Percentiles rank a stretch among this genome's conserved stretches.
Evolutionary conservation across 2,329 filamentous ascomycete species (phyloP).

Genomic region (Zasmidium cellare): DNA sequence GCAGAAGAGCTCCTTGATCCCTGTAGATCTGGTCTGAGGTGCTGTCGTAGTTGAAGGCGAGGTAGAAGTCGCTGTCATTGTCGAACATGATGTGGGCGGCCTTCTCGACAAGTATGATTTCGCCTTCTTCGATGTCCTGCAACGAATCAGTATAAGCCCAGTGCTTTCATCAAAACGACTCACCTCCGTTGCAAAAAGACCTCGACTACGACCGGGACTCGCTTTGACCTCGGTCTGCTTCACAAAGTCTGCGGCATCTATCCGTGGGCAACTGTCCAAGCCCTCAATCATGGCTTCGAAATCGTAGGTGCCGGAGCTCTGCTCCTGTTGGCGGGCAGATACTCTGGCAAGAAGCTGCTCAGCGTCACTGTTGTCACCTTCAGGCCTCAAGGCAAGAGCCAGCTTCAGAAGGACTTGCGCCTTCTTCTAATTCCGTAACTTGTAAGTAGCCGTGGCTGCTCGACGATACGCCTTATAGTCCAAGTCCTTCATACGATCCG

Average conservation of each 20-base stretch:
- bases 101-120: constrained; percentile 44
- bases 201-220: constrained; percentile 39
- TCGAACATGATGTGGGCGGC: constrained; percentile 20
- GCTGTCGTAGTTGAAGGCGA: constrained; percentile 46
- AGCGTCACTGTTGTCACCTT: constrained; percentile 16
- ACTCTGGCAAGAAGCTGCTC: constrained; percentile 11
- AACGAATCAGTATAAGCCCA: background rate
- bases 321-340: constrained; percentile 19
- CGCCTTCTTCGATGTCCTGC: constrained; percentile 39
- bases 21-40: constrained; percentile 21
- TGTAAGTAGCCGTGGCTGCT: constrained; percentile 27
- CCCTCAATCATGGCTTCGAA: constrained; percentile 5
- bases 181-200: constrained; percentile 42
- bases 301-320: constrained; percentile 20
- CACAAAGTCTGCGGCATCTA: constrained; percentile 24
- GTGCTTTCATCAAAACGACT: background rate
- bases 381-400: constrained; percentile 7
- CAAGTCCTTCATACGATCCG: background rate
- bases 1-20: constrained; percentile 22
- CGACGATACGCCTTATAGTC: constrained; percentile 28
- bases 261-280: background rate
- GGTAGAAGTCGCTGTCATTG: constrained; percentile 26
- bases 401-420: constrained; percentile 9
- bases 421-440: constrained; percentile 18
- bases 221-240: constrained; percentile 10